A percentile compares a stretch with the other conserved stretches of the same genome.
Conservation (phyloP, 768 basidiomycete genomes). For the Trametes cingulata region DNA sequence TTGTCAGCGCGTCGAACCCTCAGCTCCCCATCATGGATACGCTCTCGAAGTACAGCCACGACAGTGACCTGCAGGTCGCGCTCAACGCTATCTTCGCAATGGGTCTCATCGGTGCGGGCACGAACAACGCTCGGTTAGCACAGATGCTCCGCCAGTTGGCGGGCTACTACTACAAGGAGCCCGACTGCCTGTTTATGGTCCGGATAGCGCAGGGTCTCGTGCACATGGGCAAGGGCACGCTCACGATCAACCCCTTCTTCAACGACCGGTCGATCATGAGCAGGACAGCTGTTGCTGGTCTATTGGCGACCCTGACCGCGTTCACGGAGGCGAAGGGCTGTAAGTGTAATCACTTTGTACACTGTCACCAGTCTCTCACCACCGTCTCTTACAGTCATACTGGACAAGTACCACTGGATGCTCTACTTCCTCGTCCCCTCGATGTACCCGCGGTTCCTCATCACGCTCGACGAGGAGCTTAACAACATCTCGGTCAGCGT, state of each 20-base stretch:
- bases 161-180: conserved; percentile 97
- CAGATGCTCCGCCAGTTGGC: conserved; percentile 98
- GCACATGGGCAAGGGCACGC: conserved; percentile 99
- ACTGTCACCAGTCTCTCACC: not conserved
- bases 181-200: conserved; percentile 95
- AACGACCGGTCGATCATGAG: conserved; percentile 89
- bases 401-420: conserved; percentile 99
- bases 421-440: conserved; percentile 92
- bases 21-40: conserved; percentile 94
- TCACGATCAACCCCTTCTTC: conserved; percentile 97
- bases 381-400: conserved; percentile 60
- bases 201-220: conserved; percentile 94
- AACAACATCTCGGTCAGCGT: conserved; percentile 87
- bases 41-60: conserved; percentile 97
- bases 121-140: conserved; percentile 96
- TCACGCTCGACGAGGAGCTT: conserved; percentile 92
- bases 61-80: conserved; percentile 95
- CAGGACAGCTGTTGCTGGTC: conserved; percentile 83
- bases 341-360: conserved; percentile 45
- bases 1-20: conserved; percentile 95
- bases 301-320: conserved; percentile 84
- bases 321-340: conserved; percentile 94
- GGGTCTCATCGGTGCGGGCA: conserved; percentile 97
- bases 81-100: conserved; percentile 98
- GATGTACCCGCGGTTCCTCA: conserved; percentile 98